phyloP scores from a whole-genome alignment of 768 basidiomycete species.

The Hortiboletus flavorubellus region DNA sequence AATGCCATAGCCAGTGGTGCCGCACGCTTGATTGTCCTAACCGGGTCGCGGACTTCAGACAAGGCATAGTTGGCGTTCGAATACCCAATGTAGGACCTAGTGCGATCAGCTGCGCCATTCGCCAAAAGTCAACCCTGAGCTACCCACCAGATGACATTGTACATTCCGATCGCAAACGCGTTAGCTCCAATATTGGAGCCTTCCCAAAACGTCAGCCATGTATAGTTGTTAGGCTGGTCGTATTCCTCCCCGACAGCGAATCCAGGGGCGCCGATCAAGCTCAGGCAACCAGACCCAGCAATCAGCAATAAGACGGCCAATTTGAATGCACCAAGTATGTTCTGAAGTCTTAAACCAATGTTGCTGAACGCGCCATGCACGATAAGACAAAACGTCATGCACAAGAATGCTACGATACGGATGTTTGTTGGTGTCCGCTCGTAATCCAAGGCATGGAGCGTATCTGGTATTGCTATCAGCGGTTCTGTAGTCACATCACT shows the following conservation, averaged over 20 bases:
- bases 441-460: conserved; percentile 50
- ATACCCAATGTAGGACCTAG: conserved; percentile 71
- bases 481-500: neutral
- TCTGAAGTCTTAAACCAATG: conserved; percentile 61
- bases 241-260: conserved; percentile 50
- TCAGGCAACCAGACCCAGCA: conserved; percentile 51
- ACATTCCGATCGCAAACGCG: conserved; percentile 60
- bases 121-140: neutral
- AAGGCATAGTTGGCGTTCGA: conserved; percentile 73
- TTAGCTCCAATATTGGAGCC: conserved; percentile 54
- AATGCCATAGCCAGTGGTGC: conserved; percentile 61
- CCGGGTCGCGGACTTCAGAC: conserved; percentile 66
- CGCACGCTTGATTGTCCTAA: conserved; percentile 67
- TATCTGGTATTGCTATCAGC: conserved; percentile 41
- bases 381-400: conserved; percentile 53
- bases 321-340: conserved; percentile 60
- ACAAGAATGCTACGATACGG: conserved; percentile 52
- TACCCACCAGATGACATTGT: conserved; percentile 65
- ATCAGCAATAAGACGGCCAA: conserved; percentile 52
- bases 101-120: neutral
- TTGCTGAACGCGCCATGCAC: conserved; percentile 53
- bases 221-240: conserved; percentile 53
- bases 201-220: conserved; percentile 61
- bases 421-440: conserved; percentile 44
- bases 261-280: conserved; percentile 45